Evolutionary conservation across 495 filamentous ascomycete genomes (phyloP).

Genomic region (Daldinia bambusicola): DNA sequence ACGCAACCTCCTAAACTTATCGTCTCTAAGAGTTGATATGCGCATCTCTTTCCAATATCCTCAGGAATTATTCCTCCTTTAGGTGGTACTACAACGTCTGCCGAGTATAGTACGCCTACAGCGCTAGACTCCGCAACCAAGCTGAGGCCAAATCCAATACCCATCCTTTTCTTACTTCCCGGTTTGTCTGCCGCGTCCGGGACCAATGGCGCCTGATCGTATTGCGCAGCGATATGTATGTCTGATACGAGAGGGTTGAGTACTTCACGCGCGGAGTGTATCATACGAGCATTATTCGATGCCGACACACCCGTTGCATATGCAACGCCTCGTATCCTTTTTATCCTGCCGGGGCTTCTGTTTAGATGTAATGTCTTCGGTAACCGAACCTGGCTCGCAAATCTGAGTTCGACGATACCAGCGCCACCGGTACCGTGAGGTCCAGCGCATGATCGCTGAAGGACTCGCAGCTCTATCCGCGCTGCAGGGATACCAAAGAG

Average conservation of each 20-base stretch:
- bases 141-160: slow-evolving; percentile 88
- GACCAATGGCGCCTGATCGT: slow-evolving; percentile 77
- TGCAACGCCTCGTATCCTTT: slow-evolving; percentile 89
- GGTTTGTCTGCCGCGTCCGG: slow-evolving; percentile 66
- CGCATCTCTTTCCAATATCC: slow-evolving; percentile 87
- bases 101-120: slow-evolving; percentile 80
- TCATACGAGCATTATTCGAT: slow-evolving; percentile 94
- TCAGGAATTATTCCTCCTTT: slow-evolving; percentile 85
- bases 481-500: slow-evolving; percentile 84
- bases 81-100: slow-evolving; percentile 84
- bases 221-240: slow-evolving; percentile 77
- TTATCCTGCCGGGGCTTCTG: slow-evolving; percentile 78
- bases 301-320: slow-evolving; percentile 90
- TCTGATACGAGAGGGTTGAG: slow-evolving; percentile 87
- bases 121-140: slow-evolving; percentile 91
- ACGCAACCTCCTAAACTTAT: slow-evolving; percentile 86
- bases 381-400: slow-evolving; percentile 88
- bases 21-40: slow-evolving; percentile 86
- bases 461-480: slow-evolving; percentile 86
- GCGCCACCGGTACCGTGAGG: slow-evolving; percentile 78
- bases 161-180: slow-evolving; percentile 57
- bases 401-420: slow-evolving; percentile 92
- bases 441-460: slow-evolving; percentile 80
- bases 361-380: slow-evolving; percentile 96
- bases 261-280: slow-evolving; percentile 85